Evolutionary conservation across 495 filamentous ascomycete species (phyloP), one percentile per base, ranked within the genome.

Genomic region (Tetracladium marchalianum): DNA sequence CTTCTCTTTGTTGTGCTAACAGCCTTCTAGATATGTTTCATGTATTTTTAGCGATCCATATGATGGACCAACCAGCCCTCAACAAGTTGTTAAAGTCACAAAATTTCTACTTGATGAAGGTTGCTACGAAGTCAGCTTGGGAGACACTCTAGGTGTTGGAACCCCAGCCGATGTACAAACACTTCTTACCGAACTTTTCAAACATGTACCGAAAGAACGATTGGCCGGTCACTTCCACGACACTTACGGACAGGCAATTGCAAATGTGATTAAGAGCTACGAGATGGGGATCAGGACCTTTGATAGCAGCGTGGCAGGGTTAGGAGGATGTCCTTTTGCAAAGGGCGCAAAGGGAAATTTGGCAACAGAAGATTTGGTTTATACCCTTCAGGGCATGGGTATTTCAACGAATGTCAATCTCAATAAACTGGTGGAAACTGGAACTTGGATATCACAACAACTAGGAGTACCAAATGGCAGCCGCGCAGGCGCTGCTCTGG

Each of bases 201-300:
- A 41, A 8, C 43, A 59, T 27, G 51, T 71, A 3, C 58, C 69
- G 0, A 36, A 57, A 0, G 24, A 41, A 0, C 51, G 41, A 13
- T 51, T 72, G 1, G 69, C 69, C 0, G 67, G 66, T 10, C 69
- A 72, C 45, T 72, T 71, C 46, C 69, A 72, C 32, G 68, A 72
- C 45, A 72, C 67, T 0, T 67, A 70, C 38, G 66, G 68, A 5
- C 64, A 65, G 43, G 69, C 60, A 1, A 52, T 66, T 1, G 62
- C 63, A 15, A 72, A 72, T 43, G 64, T 66, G 13, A 62, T 68
- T 53, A 63, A 64, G 46, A 62, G 63, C 7, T 72, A 69, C 43
- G 45, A 44, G 0, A 58, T 61, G 39, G 69, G 68, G 4, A 47
- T 72, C 1, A 55, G 61, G 5, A 62, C 65, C 0, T 72, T 72